Conservation (phyloP, 805 yeast genomes). For the Starmerella asiatica region DNA sequence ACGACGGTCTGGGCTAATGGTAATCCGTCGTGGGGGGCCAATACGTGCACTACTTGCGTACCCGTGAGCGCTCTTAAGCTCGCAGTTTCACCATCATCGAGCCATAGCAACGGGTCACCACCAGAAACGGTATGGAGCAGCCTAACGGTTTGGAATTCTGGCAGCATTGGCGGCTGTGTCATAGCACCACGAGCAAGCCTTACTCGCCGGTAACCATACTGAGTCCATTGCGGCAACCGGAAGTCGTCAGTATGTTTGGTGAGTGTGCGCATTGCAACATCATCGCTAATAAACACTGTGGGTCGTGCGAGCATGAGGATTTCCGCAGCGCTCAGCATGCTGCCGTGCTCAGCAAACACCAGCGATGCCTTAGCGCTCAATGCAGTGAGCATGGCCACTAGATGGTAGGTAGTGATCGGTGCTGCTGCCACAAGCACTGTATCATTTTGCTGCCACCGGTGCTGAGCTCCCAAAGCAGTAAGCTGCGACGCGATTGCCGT, state of each 20-base stretch:
- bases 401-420: conserved; percentile 19
- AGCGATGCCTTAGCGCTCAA: conserved; percentile 21
- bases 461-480: conserved; percentile 24
- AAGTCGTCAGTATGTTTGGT: conserved; percentile 20
- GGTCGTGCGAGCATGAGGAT: conserved; percentile 21
- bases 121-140: conserved; percentile 23
- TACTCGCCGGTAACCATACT: conserved; percentile 11
- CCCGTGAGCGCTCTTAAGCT: conserved; percentile 26
- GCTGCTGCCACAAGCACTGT: conserved; percentile 24
- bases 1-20: conserved; percentile 28
- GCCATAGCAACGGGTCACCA: conserved; percentile 18
- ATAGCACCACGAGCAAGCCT: conserved; percentile 23
- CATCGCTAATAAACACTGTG: conserved; percentile 25
- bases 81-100: conserved; percentile 14
- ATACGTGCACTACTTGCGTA: conserved; percentile 26
- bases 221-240: conserved; percentile 11
- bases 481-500: conserved; percentile 29
- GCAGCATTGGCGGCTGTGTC: conserved; percentile 18
- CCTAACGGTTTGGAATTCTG: conserved; percentile 22
- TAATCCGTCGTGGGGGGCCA: conserved; percentile 22
- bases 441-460: conserved; percentile 24
- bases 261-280: conserved; percentile 23
- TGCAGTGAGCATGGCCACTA: conserved; percentile 25
- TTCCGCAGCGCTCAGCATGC: conserved; percentile 18
- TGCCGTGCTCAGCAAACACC: conserved; percentile 15